Evolutionary conservation across 306 rosid genomes (phyloP).

Genomic region (Coriaria nepalensis): DNA sequence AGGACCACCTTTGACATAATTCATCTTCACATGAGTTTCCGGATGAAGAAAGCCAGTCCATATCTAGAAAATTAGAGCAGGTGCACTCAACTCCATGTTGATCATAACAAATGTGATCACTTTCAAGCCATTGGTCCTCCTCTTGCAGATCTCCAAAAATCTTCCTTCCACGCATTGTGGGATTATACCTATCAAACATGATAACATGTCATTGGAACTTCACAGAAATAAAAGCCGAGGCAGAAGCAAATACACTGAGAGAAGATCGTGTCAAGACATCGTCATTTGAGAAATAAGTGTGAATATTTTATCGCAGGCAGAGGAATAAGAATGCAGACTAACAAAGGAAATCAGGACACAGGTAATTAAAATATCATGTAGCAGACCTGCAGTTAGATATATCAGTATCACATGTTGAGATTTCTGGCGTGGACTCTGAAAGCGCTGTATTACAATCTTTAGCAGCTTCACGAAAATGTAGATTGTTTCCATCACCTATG

Average conservation of each 20-base stretch:
- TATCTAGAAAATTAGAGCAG: conserved; percentile 63
- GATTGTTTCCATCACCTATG: conserved; percentile 24
- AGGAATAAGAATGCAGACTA: conserved; percentile 1
- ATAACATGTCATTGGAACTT: neutral
- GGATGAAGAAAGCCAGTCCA: conserved; percentile 75
- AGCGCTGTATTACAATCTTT: conserved; percentile 17
- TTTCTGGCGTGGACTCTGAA: conserved; percentile 43
- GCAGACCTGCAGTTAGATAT: conserved; percentile 56
- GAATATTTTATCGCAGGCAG: neutral
- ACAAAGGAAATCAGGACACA: conserved; percentile 2
- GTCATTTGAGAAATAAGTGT: no score
- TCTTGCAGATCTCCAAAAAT: conserved; percentile 32
- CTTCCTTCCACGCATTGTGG: conserved; percentile 34
- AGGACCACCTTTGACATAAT: conserved; percentile 46
- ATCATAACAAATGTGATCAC: conserved; percentile 43
- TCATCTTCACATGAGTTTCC: conserved; percentile 93
- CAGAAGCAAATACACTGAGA: no score
- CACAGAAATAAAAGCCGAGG: neutral
- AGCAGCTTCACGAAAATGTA: conserved; percentile 25
- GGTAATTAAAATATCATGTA: conserved; percentile 12
- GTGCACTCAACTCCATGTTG: conserved; percentile 54
- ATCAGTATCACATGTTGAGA: conserved; percentile 36
- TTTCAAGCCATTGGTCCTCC: conserved; percentile 33
- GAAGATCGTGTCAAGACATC: neutral
- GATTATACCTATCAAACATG: conserved; percentile 13